Percentiles rank a stretch among this genome's conserved stretches.
These are phyloP conservation scores for Wilcoxina mikolae DNA, from an alignment of 495 filamentous ascomycete species.

Conservation along the genomic window DNA sequence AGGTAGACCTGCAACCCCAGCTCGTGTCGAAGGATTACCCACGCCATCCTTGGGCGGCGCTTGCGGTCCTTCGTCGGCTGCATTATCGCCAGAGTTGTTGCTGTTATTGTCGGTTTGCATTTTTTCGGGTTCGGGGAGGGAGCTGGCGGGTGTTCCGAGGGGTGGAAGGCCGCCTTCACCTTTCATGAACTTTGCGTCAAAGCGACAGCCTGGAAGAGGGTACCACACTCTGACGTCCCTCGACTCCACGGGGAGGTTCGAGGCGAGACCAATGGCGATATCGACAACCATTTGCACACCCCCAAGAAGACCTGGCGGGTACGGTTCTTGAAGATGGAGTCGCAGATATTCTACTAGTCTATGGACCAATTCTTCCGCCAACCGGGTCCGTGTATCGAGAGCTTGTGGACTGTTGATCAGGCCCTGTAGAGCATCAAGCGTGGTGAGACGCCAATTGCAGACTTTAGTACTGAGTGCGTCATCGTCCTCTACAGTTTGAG, in stretches of 20 bases:
- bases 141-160: constrained; percentile 32
- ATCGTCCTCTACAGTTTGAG: constrained; percentile 68
- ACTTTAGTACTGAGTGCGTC: constrained; percentile 78
- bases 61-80: constrained; percentile 6
- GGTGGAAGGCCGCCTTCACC: constrained; percentile 59
- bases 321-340: constrained; percentile 57
- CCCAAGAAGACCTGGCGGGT: constrained; percentile 59
- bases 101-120: constrained; percentile 37
- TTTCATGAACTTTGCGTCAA: constrained; percentile 66
- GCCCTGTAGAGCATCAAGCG: constrained; percentile 75
- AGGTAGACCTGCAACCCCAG: not conserved
- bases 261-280: constrained; percentile 69
- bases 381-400: constrained; percentile 44
- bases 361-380: constrained; percentile 53
- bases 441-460: constrained; percentile 84
- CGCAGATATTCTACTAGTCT: constrained; percentile 56
- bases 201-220: constrained; percentile 51
- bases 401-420: constrained; percentile 50
- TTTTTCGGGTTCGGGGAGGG: constrained; percentile 32
- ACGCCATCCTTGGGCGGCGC: constrained; percentile 31
- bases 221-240: constrained; percentile 82
- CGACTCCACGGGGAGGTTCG: constrained; percentile 78
- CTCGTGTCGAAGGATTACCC: not conserved
- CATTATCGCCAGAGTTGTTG: constrained; percentile 25
- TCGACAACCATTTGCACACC: constrained; percentile 87